Evolutionary conservation across 495 filamentous ascomycete species (phyloP), one percentile per base, ranked within the genome.

Genomic region (Daldinia vernicosa): DNA sequence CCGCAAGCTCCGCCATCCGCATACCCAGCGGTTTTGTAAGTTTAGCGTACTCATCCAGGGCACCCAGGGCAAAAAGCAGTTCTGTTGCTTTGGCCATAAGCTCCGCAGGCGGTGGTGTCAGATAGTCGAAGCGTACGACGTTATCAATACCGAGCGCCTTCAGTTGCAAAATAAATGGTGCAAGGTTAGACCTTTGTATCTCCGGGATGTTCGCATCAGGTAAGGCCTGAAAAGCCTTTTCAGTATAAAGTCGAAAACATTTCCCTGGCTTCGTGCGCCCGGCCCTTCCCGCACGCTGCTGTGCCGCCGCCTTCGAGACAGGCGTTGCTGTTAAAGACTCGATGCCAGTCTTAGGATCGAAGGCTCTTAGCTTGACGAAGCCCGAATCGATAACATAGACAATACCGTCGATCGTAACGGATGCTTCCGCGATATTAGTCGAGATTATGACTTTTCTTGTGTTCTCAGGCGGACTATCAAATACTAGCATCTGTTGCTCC

Each of bases 81-180:
- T 99, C 95, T 3, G 97, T 86, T 15, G 92, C 96, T 51, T 94
- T 92, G 52, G 91, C 89, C 79, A 98, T 88, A 27, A 98, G 88
- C 70, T 97, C 91, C 9, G 94, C 88, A 1, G 95, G 95, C 30
- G 95, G 95, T 15, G 93, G 83, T 11, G 96, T 96, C 62, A 97
- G 79, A 75, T 94, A 98, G 70, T 92, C 89, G 77, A 98, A 99
- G 22, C 94, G 89, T 7, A 92, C 88, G 30, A 98, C 91, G 77
- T 99, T 98, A 78, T 97, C 94, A 73, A 99, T 96, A 0, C 96
- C 96, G 17, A 99, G 84, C 17, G 95, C 95, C 79, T 98, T 98
- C 59, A 99, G 88, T 78, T 98, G 94, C 63, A 98, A 88, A 51
- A 99, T 87, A 26, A 93, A 88, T 0, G 95, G 93, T 0, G 95